Conservation (phyloP, 768 basidiomycete genomes). For the Boletus vinaceobasis region DNA sequence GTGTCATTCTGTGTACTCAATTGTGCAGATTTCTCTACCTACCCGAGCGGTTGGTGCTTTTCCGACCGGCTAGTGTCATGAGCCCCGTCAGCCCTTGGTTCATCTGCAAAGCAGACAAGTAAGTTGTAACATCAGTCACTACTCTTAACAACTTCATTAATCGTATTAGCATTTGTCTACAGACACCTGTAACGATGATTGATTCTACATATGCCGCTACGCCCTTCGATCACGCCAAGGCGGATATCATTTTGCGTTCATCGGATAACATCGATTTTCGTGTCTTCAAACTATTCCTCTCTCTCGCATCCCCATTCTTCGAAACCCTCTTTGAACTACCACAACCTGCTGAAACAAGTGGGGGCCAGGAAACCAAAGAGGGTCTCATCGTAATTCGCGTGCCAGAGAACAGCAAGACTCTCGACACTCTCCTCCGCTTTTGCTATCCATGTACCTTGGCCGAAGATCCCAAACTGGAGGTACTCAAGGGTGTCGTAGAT, state of each 20-base stretch:
- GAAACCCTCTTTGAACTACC: constrained; percentile 30
- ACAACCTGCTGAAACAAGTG: constrained; percentile 15
- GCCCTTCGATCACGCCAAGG: constrained; percentile 23
- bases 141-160: neutral
- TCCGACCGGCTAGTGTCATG: neutral
- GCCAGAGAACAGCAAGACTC: constrained; percentile 18
- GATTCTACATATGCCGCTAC: constrained; percentile 5
- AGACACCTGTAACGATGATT: neutral
- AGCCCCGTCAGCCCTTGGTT: neutral
- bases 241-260: constrained; percentile 24
- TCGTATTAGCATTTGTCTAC: neutral
- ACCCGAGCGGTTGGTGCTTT: neutral
- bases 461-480: constrained; percentile 16
- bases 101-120: no score
- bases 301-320: constrained; percentile 35
- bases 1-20: neutral
- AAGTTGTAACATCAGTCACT: neutral
- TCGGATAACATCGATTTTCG: constrained; percentile 30
- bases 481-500: neutral
- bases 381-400: constrained; percentile 21
- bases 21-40: neutral
- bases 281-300: constrained; percentile 32
- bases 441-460: constrained; percentile 25
- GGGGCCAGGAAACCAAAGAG: constrained; percentile 12
- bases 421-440: constrained; percentile 27